Percentiles rank a stretch among this genome's conserved stretches.
Evolutionary conservation across 352 stramenopile species (phyloP).

Genomic region (Pythium myriotylum): DNA sequence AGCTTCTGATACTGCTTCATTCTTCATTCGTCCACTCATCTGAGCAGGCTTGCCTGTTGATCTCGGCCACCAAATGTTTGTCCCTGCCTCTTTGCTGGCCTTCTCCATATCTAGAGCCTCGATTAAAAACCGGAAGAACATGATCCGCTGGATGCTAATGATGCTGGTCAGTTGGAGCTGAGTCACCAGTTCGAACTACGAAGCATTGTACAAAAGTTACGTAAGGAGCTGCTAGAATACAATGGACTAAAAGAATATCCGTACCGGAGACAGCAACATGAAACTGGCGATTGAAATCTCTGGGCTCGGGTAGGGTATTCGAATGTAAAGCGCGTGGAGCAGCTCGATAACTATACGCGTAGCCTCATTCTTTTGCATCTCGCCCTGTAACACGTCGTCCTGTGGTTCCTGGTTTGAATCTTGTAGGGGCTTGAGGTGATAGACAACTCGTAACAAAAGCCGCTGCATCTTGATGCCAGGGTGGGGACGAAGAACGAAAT

Average conservation of each 20-base stretch:
- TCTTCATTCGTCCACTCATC: neutral
- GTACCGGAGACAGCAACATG: conserved; percentile 41
- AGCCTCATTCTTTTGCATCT: no score
- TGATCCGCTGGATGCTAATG: conserved; percentile 50
- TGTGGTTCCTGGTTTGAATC: conserved; percentile 1
- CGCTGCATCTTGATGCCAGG: conserved; percentile 39
- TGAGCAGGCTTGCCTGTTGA: conserved; percentile 6
- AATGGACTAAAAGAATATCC: no score
- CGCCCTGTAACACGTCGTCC: neutral
- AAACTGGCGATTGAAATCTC: conserved; percentile 18
- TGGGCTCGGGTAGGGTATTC: neutral
- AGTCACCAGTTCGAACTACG: conserved; percentile 40
- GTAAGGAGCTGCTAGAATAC: neutral
- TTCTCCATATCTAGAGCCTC: conserved; percentile 36
- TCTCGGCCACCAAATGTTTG: conserved; percentile 18
- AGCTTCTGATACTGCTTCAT: neutral
- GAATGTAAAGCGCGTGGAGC: conserved; percentile 16
- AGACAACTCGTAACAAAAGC: conserved; percentile 40
- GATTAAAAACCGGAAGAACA: conserved; percentile 62
- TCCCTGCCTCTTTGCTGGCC: neutral
- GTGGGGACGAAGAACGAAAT: conserved; percentile 49
- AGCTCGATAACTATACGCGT: conserved; percentile 10
- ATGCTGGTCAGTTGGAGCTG: conserved; percentile 48
- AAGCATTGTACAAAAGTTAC: neutral
- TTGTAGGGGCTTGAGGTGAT: neutral